Base-by-base conservation (phyloP, 169 alveolate species). In the Plasmodium cynomolgi region DNA sequence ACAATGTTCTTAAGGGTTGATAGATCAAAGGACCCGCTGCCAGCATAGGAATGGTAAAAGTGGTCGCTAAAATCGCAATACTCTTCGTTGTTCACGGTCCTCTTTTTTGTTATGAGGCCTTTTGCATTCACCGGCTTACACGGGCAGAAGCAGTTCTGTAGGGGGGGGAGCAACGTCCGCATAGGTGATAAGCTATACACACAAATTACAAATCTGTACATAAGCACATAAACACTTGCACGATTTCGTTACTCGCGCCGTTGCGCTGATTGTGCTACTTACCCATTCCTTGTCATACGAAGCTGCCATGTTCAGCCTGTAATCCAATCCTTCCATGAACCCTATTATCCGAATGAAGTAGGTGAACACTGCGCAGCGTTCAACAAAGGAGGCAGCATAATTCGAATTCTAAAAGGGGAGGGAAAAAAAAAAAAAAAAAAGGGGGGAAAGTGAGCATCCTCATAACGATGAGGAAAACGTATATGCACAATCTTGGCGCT, bases 41-140 rank as follows among this genome's bases (percentile, higher is more conserved):
- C 93, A 17, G 93, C 93, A 37, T 85, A 75, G 13, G 93, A 85
- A 85, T 85, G 93, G 68, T 85, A 85, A 77, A 85, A 85, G 80
- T 85, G 93, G 9, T 85, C 93, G 39, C 86, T 85, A 56, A 85
- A 85, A 85, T 54, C 81, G 62, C 39, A 85, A 20, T 74, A 75
- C 39, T 75, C 93, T 79, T 75, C 81, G 81, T 50, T 75, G 37
- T 39, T n/a, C 6, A 39, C 62, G 80, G 56, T 75, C 54, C 54
- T 84, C 23, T 85, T 85, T 56, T 50, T 29, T 75, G 26, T 44
- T 54, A 85, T 54, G 47, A 85, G 93, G 4, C 86, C 80, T 54
- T 56, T n/a, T 26, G 84, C 58, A 75, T 85, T 85, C 54, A 85
- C 93, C 4, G 93, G 93, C 81, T 54, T 56, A 29, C 93, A 85